phyloP scores from a whole-genome alignment of 208 protist genomes.

The Wallacemonas sp. region DNA sequence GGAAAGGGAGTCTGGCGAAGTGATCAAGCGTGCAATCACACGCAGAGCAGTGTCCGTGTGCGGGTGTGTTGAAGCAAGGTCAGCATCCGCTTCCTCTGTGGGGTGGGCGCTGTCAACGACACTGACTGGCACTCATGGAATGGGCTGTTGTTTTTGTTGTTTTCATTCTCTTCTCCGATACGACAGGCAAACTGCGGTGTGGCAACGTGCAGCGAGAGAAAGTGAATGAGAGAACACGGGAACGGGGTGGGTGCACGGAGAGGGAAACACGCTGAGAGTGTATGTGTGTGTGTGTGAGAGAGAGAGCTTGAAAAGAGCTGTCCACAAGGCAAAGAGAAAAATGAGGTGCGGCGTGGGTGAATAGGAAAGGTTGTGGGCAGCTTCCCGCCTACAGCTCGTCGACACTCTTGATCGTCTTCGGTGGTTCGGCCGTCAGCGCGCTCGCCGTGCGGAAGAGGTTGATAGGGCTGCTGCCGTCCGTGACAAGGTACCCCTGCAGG shows the following conservation, averaged over 20 bases:
- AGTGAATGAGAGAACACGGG: slow-evolving; percentile 10
- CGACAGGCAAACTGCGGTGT: background rate
- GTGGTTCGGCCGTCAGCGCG: slow-evolving; percentile 48
- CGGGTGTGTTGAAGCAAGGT: no score
- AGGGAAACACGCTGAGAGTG: background rate
- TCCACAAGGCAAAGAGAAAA: background rate
- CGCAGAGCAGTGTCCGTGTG: no score
- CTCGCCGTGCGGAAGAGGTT: slow-evolving; percentile 89
- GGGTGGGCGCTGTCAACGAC: no score
- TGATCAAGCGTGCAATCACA: no score
- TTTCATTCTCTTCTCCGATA: background rate
- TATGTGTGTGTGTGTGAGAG: background rate
- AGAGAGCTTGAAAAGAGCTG: no score
- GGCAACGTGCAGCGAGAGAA: slow-evolving; percentile 3
- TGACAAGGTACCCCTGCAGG: slow-evolving; percentile 90
- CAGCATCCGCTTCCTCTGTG: no score
- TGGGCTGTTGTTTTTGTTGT: no score
- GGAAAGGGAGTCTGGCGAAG: background rate
- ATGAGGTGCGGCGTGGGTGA: no score
- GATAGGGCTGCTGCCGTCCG: slow-evolving; percentile 89
- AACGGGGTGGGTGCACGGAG: no score
- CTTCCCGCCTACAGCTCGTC: background rate
- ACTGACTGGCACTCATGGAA: no score
- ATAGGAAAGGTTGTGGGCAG: background rate
- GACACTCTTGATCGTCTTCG: background rate